Evolutionary conservation across 768 basidiomycete genomes (phyloP).

Genomic region (Rhodocollybia butyracea): DNA sequence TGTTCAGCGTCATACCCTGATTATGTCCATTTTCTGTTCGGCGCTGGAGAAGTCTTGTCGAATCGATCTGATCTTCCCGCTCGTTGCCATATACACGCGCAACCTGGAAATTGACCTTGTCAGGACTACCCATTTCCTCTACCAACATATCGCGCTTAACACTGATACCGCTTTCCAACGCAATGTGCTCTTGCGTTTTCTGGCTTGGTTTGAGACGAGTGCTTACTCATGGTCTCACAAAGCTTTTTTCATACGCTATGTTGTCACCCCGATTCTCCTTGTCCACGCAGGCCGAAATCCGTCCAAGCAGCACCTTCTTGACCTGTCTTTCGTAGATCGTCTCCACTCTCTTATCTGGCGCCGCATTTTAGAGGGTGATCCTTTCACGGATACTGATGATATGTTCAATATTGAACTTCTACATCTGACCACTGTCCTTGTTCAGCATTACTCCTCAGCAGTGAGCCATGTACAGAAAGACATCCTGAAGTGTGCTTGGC

Average conservation of each 20-base stretch:
- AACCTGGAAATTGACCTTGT: conserved; percentile 81
- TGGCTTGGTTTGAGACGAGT: conserved; percentile 75
- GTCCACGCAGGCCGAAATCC: conserved; percentile 61
- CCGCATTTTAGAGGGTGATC: conserved; percentile 56
- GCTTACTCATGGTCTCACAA: conserved; percentile 72
- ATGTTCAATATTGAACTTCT: conserved; percentile 88
- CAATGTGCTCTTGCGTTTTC: conserved; percentile 81
- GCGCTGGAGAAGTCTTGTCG: conserved; percentile 68
- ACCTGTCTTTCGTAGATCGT: conserved; percentile 64
- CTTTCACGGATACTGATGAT: conserved; percentile 67
- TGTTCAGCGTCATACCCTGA: conserved; percentile 57
- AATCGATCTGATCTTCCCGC: conserved; percentile 85
- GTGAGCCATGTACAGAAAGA: conserved; percentile 84
- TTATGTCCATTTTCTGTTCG: conserved; percentile 76
- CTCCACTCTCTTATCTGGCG: conserved; percentile 81
- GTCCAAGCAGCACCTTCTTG: conserved; percentile 60
- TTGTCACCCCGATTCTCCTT: conserved; percentile 85
- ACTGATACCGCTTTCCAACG: conserved; percentile 68
- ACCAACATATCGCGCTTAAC: conserved; percentile 76
- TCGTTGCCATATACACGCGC: conserved; percentile 78
- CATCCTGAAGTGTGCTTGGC: conserved; percentile 92
- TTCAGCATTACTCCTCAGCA: conserved; percentile 80
- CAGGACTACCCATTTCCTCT: conserved; percentile 79
- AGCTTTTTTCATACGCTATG: conserved; percentile 70
- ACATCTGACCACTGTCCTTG: conserved; percentile 83